Base-by-base conservation (phyloP, 2,329 filamentous ascomycete genomes). In the Cordyceps cateniannulata region DNA sequence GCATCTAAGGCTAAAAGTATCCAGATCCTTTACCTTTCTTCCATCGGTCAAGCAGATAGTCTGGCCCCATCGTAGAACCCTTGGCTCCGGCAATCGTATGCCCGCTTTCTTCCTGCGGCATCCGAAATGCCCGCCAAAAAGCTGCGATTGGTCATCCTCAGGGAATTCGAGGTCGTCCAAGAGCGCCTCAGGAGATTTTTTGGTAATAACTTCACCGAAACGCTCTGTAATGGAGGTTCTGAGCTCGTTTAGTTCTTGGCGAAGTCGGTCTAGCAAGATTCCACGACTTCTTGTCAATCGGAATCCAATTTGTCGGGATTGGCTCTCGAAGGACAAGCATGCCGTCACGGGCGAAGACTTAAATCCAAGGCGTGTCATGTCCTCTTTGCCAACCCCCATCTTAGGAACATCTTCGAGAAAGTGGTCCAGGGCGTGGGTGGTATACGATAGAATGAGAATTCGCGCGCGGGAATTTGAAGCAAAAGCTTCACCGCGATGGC, bases 361-460 rank as follows among this genome's bases (percentile, higher is more conserved):
- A 0, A 79, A 80, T 0, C 88, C 88, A 0, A 91, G 75, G 0
- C 89, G 80, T 0, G 88, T 80, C 60, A 91, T 87, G 0, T 66
- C 42, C 0, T 67, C 50, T 0, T 64, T 1, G 0, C 76, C 65
- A 7, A 91, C 83, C 0, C 85, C 85, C 35, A 85, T 81, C 1
- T 84, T 74, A 3, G 85, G 72, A 0, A 90, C 69, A 45, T 91
- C 87, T 62, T 85, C 82, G 0, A 89, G 69, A 51, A 89, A 86
- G 69, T 91, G 79, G 57, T 88, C 84, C 0, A 87, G 71, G 0
- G 85, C 85, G 64, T 89, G 86, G 57, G 90, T 88, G 0, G 87
- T 91, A 61, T 85, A 91, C 27, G 82, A 85, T 2, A 89, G 70
- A 0, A 92, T 81, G 0, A 93, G 74, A 0, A 91, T 81, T 0